Conservation (phyloP, 139 green algal genomes). For the Chlorella sp. region DNA sequence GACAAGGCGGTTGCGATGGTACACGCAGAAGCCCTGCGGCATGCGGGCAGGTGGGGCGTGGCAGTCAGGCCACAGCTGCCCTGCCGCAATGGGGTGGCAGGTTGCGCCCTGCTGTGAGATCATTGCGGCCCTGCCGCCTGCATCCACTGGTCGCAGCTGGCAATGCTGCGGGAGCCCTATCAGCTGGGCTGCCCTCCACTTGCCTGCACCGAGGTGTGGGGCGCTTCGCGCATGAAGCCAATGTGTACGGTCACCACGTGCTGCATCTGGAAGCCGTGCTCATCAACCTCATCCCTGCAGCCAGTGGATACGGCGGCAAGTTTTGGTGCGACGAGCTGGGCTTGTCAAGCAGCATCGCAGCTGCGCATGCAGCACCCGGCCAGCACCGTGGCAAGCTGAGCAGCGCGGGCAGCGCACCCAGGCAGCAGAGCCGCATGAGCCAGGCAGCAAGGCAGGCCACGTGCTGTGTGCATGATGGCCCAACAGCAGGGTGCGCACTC, state of each 20-base stretch:
- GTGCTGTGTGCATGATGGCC: no score
- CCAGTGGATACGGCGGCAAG: neutral
- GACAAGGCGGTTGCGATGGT: conserved; percentile 70
- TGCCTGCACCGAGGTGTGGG: conserved; percentile 37
- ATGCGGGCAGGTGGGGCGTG: neutral
- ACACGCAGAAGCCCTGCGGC: conserved; percentile 50
- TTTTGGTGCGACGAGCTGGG: neutral
- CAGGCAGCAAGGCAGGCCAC: no score
- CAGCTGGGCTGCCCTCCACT: no score
- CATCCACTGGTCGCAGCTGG: no score
- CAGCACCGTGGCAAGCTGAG: neutral
- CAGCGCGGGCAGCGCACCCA: neutral
- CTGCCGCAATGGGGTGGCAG: no score
- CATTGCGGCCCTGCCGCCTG: no score
- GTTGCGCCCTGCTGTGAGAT: no score
- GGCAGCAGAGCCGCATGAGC: neutral
- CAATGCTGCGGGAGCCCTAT: no score
- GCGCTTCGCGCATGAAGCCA: conserved; percentile 29
- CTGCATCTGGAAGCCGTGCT: conserved; percentile 27
- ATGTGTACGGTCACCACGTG: conserved; percentile 36
- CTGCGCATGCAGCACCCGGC: no score
- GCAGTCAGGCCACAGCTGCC: no score
- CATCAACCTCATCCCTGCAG: conserved; percentile 2
- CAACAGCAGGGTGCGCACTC: no score
- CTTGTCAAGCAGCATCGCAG: neutral